phyloP scores from a whole-genome alignment of 225 moss, liverwort and hornwort species.

The Physcomitrellopsis africana region DNA sequence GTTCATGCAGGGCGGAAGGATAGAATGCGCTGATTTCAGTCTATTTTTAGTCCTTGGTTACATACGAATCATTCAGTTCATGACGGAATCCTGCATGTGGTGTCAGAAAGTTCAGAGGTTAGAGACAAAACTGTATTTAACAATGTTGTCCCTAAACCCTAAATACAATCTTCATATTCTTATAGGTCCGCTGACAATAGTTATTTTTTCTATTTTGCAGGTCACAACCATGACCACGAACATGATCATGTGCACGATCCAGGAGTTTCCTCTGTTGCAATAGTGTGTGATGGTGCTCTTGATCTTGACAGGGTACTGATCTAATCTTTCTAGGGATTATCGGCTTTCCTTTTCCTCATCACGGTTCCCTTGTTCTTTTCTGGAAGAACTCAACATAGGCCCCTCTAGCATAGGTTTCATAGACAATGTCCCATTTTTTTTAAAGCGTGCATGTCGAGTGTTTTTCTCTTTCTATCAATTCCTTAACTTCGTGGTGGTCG shows the following conservation, averaged over 20 bases:
- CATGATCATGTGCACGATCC: constrained; percentile 98
- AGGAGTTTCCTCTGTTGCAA: constrained; percentile 89
- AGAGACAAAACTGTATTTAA: no score
- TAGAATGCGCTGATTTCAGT: neutral
- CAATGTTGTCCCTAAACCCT: no score
- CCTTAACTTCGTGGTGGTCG: neutral
- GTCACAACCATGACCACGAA: constrained; percentile 69
- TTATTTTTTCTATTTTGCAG: constrained; percentile 36
- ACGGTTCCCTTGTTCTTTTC: neutral
- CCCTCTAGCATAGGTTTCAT: neutral
- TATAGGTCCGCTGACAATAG: neutral
- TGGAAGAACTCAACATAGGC: neutral
- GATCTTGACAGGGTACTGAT: constrained; percentile 84
- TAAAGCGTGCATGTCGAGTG: neutral
- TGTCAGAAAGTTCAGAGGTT: neutral
- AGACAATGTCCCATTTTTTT: neutral
- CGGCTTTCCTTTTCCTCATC: neutral
- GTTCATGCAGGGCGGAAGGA: neutral
- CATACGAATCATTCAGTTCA: no score
- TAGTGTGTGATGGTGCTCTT: constrained; percentile 87
- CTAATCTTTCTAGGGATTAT: neutral
- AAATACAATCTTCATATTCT: neutral
- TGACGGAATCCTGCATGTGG: neutral
- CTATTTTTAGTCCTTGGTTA: no score
- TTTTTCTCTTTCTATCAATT: neutral